These are phyloP conservation scores for Arthrobotrys musiformis DNA, from an alignment of 2,329 filamentous ascomycete species.

Conservation along the genomic window DNA sequence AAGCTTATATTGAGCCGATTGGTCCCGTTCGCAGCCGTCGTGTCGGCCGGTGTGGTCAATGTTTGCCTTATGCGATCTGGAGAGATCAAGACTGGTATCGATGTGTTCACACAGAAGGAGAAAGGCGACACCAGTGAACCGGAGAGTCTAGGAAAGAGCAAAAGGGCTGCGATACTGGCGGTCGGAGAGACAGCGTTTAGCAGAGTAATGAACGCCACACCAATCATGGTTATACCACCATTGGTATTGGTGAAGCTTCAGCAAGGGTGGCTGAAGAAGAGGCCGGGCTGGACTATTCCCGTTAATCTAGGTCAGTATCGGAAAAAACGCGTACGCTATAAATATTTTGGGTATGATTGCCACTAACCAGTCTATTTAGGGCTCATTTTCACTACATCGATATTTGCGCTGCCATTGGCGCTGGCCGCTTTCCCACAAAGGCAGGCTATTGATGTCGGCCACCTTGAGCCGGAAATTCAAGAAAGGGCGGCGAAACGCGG, in stretches of 20 bases:
- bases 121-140: constrained; percentile 73
- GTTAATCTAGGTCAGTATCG: constrained; percentile 75
- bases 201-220: constrained; percentile 90
- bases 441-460: constrained; percentile 79
- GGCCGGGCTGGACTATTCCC: constrained; percentile 80
- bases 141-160: constrained; percentile 81
- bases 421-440: constrained; percentile 92
- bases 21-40: constrained; percentile 95
- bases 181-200: constrained; percentile 93
- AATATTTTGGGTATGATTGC: background rate
- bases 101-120: constrained; percentile 76
- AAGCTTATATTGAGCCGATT: constrained; percentile 82
- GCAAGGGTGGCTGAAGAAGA: constrained; percentile 80
- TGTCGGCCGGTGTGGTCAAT: constrained; percentile 88
- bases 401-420: constrained; percentile 88
- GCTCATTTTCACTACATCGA: constrained; percentile 84
- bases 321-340: background rate
- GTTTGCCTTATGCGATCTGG: constrained; percentile 98
- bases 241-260: constrained; percentile 86
- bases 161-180: constrained; percentile 85
- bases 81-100: constrained; percentile 91
- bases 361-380: constrained; percentile 60
- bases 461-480: constrained; percentile 87
- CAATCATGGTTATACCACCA: constrained; percentile 96
- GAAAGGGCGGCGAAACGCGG: constrained; percentile 74